phyloP scores from a whole-genome alignment of 768 basidiomycete genomes.

The Grammothele lineata region DNA sequence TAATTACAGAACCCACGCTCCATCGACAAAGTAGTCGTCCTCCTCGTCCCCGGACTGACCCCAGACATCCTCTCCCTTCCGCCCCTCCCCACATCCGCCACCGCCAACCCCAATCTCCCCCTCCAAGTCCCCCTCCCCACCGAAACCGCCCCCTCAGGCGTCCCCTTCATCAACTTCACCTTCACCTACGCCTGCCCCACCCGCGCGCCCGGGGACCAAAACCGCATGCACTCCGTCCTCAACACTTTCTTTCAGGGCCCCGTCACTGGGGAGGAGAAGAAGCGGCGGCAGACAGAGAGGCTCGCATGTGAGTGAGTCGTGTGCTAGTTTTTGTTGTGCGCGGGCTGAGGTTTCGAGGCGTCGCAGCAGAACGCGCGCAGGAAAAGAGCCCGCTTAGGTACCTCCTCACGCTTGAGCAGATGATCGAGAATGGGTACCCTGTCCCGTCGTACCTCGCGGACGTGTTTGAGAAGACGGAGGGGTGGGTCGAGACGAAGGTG shows the following conservation, averaged over 20 bases:
- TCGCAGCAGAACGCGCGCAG: slow-evolving; percentile 55
- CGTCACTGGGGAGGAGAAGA: slow-evolving; percentile 76
- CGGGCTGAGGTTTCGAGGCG: background rate
- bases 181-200: slow-evolving; percentile 96
- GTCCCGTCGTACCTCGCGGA: slow-evolving; percentile 82
- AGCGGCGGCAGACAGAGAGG: slow-evolving; percentile 48
- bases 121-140: slow-evolving; percentile 39
- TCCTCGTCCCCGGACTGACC: slow-evolving; percentile 86
- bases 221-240: slow-evolving; percentile 81
- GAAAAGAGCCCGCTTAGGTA: slow-evolving; percentile 67
- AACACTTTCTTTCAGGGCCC: slow-evolving; percentile 80
- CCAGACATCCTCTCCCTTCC: slow-evolving; percentile 70
- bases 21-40: slow-evolving; percentile 72
- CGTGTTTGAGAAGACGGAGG: slow-evolving; percentile 55
- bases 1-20: slow-evolving; percentile 57
- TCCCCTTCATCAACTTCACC: slow-evolving; percentile 68
- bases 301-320: slow-evolving; percentile 34
- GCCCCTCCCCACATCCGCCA: slow-evolving; percentile 65
- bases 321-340: background rate
- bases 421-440: slow-evolving; percentile 94
- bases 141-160: slow-evolving; percentile 21
- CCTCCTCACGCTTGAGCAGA: slow-evolving; percentile 73
- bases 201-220: slow-evolving; percentile 85
- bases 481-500: slow-evolving; percentile 72
- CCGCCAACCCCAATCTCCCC: slow-evolving; percentile 51